These are phyloP conservation scores for Neurospora sp. DNA, from an alignment of 2,329 filamentous ascomycete genomes.

Conservation along the genomic window DNA sequence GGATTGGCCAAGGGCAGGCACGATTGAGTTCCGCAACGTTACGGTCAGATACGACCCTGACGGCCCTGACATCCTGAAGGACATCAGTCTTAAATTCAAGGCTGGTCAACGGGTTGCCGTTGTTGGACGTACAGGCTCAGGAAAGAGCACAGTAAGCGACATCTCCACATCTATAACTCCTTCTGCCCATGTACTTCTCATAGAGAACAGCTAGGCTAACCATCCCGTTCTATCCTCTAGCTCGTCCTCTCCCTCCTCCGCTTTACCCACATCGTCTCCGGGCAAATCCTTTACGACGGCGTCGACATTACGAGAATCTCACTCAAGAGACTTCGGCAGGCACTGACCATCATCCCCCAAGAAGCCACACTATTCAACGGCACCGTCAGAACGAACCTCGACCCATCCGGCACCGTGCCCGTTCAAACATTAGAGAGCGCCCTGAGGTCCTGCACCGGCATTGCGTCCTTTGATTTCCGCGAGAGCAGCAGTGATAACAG, in stretches of 20 bases:
- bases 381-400: conserved; percentile 45
- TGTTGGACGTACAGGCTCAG: conserved; percentile 56
- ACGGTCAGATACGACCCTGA: conserved; percentile 19
- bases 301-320: conserved; percentile 25
- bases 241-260: conserved; percentile 25
- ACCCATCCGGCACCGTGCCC: conserved; percentile 49
- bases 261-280: conserved; percentile 24
- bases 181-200: background rate
- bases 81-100: conserved; percentile 18
- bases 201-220: background rate
- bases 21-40: conserved; percentile 21
- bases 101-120: conserved; percentile 56
- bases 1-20: conserved; percentile 20
- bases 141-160: conserved; percentile 45
- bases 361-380: conserved; percentile 27
- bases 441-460: conserved; percentile 50
- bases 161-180: background rate
- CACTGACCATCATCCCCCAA: conserved; percentile 30
- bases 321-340: conserved; percentile 24
- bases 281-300: conserved; percentile 26
- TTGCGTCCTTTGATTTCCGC: conserved; percentile 38
- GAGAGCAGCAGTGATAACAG: conserved; percentile 21
- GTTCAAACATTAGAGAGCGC: conserved; percentile 46
- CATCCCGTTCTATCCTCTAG: background rate
- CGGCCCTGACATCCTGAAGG: conserved; percentile 20